Percentiles rank a stretch among this genome's conserved stretches.
These are phyloP conservation scores for Brassica nigra DNA, from an alignment of 345 rosid genomes.

Conservation along the genomic window DNA sequence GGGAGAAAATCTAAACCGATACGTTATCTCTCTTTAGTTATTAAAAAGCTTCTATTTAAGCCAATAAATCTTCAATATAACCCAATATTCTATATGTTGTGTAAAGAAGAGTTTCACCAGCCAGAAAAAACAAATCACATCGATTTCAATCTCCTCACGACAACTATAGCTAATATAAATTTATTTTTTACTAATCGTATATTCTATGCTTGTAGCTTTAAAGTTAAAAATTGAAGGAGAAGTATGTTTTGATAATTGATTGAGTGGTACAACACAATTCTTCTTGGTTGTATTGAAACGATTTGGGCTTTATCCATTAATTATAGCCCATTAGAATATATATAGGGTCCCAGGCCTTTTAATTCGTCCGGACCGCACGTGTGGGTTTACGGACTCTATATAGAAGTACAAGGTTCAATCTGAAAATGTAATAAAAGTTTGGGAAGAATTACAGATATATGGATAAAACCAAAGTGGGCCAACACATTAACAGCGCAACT, in stretches of 20 bases:
- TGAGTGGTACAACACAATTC: neutral
- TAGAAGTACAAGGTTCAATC: neutral
- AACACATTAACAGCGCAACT: neutral
- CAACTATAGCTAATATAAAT: neutral
- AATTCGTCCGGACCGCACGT: constrained; percentile 10
- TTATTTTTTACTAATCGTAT: neutral
- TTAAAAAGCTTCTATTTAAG: neutral
- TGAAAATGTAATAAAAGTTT: constrained; percentile 1
- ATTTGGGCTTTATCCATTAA: neutral
- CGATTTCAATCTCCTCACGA: neutral
- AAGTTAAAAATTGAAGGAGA: neutral
- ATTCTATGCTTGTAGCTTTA: neutral
- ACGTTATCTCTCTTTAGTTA: neutral
- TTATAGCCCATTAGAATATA: constrained; percentile 6
- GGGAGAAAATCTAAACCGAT: neutral
- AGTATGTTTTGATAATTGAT: neutral
- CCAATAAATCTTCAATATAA: neutral
- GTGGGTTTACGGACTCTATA: neutral
- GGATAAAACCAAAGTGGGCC: constrained; percentile 12
- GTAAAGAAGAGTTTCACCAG: neutral
- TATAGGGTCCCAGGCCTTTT: neutral
- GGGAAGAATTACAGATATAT: neutral
- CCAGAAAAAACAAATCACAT: neutral
- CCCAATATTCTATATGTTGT: neutral
- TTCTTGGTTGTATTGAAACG: neutral